Evolutionary conservation across 2,329 filamentous ascomycete species (phyloP).

Genomic region (Fusarium chaquense): DNA sequence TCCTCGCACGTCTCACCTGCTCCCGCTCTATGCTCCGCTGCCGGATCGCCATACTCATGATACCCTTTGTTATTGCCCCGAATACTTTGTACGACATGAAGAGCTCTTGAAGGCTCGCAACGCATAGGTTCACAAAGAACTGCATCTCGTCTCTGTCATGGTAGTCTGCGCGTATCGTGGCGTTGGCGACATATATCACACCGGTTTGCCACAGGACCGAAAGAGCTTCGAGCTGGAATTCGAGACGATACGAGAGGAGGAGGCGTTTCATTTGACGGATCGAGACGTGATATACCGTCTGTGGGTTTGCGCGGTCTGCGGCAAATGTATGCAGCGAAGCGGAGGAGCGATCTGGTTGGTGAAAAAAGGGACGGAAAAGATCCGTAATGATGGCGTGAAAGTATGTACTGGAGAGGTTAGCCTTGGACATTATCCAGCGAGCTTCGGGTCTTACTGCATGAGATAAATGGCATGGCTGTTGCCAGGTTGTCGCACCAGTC

Average conservation of each 20-base stretch:
- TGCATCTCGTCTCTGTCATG: neutral
- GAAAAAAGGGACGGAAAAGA: neutral
- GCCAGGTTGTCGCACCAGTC: neutral
- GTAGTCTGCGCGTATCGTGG: neutral
- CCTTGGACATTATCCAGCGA: too few relatives aligned
- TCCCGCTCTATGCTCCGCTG: neutral
- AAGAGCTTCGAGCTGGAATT: neutral
- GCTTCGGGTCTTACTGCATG: neutral
- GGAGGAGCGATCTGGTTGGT: neutral
- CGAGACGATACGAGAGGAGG: neutral
- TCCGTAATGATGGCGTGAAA: neutral
- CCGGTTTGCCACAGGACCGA: neutral
- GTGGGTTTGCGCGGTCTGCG: neutral
- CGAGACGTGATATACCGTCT: neutral
- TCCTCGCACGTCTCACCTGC: neutral
- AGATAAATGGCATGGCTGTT: neutral
- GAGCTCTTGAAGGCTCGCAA: neutral
- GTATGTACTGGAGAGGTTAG: neutral
- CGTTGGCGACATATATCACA: constrained; percentile 4
- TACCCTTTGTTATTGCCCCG: neutral
- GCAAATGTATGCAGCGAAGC: neutral
- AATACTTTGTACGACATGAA: neutral
- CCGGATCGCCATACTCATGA: neutral
- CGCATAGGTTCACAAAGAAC: neutral
- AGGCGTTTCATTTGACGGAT: neutral